Percentiles rank a stretch among this genome's conserved stretches.
These are phyloP conservation scores for Suillus subaureus DNA, from an alignment of 768 basidiomycete species.

Conservation along the genomic window DNA sequence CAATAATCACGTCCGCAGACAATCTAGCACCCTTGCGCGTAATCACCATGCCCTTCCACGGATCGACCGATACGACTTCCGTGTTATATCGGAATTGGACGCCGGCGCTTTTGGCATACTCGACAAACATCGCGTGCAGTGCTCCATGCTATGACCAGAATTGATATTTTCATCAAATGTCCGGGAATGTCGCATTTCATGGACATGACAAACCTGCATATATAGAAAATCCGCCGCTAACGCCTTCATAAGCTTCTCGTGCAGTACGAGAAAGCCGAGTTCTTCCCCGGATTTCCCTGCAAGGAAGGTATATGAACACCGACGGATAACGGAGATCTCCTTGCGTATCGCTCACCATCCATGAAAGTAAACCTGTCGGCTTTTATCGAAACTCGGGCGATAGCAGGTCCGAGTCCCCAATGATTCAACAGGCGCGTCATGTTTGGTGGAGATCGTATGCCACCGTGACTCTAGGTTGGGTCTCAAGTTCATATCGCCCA, in stretches of 20 bases:
- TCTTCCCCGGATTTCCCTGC: slow-evolving; percentile 44
- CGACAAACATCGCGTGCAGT: slow-evolving; percentile 48
- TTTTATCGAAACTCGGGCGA: slow-evolving; percentile 36
- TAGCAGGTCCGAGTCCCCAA: slow-evolving; percentile 52
- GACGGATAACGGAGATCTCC: neutral
- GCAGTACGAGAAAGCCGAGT: slow-evolving; percentile 47
- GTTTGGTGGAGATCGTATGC: slow-evolving; percentile 54
- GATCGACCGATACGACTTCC: slow-evolving; percentile 36
- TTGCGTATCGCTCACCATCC: slow-evolving; percentile 13
- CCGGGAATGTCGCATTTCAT: neutral
- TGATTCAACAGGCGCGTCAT: slow-evolving; percentile 54
- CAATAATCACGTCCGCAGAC: slow-evolving; percentile 54
- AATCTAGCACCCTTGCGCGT: slow-evolving; percentile 45
- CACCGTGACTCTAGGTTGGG: slow-evolving; percentile 32
- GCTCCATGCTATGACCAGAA: slow-evolving; percentile 47
- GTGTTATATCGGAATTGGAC: slow-evolving; percentile 47
- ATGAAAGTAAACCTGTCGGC: slow-evolving; percentile 19
- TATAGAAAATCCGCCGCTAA: slow-evolving; percentile 48
- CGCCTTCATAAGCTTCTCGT: slow-evolving; percentile 45
- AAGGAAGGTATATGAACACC: slow-evolving; percentile 20
- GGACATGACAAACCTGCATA: slow-evolving; percentile 41
- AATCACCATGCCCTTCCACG: slow-evolving; percentile 30
- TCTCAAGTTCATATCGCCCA: neutral
- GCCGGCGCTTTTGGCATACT: slow-evolving; percentile 48
- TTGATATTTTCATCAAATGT: neutral